Evolutionary conservation across 2,329 filamentous ascomycete genomes (phyloP), one percentile per base, ranked within the genome.

Genomic region (Macrophomina phaseolina): DNA sequence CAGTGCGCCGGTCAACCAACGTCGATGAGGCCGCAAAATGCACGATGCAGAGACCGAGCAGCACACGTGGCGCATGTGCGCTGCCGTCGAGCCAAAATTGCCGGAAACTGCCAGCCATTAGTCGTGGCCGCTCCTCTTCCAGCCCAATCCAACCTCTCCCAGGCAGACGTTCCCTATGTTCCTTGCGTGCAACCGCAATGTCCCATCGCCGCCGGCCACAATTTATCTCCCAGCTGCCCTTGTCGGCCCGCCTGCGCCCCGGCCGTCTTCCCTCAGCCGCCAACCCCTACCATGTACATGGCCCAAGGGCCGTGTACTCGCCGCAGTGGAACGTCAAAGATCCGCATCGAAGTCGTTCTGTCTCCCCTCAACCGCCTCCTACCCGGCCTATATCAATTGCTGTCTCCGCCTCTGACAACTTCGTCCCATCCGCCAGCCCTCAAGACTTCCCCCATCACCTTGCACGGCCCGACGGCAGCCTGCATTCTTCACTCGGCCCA

Each of bases 231-330:
- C 23, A 23, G 3, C 1, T 23, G 23, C 23, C 18, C 5, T 45
- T 36, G n/a, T 42, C 52, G n/a, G 34, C n/a, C 30, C 34, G 53
- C 9, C 8, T 18, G 7, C 11, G 5, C 8, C 18, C 52, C 28
- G n/a, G 53, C 9, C 8, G 38, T 9, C 38, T 6, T 9, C 12
- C 38, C 11, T 32, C 16, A 34, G 16, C 23, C 28, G 23, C 34
- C 23, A 48, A 28, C 56, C 36, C 28, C 56, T n/a, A 23, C 5
- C 4, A 28, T n/a, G 23, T 38, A 45, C 42, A 49, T 38, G 42
- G 56, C 56, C 56, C 53, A 58, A 42, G 55, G 38, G 55, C 55
- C 55, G 23, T 60, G 34, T 60, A 18, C 7, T 36, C n/a, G 30
- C 56, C 42, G 56, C 16, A 45, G 55, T 60, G 40, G 40, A 60